These are phyloP conservation scores for Quercus rubra DNA, from an alignment of 306 rosid genomes.

Conservation along the genomic window DNA sequence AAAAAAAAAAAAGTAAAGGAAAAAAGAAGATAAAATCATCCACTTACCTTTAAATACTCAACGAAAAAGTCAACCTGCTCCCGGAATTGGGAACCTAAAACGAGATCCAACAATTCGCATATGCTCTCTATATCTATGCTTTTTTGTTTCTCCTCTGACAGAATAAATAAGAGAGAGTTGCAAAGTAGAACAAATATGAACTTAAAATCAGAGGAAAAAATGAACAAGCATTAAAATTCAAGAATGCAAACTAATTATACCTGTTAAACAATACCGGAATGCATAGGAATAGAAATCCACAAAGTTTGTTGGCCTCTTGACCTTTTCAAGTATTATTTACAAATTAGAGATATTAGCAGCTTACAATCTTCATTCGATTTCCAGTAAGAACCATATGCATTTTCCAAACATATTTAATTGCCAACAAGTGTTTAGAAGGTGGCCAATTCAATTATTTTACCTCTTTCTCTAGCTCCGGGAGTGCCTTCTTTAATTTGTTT, in stretches of 20 bases:
- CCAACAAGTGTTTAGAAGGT: not conserved
- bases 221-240: not conserved
- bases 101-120: constrained; percentile 79
- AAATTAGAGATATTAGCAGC: constrained; percentile 29
- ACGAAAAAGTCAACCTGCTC: constrained; percentile 68
- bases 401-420: not conserved
- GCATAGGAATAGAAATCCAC: constrained; percentile 87
- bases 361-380: constrained; percentile 1
- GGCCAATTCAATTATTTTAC: constrained; percentile 33
- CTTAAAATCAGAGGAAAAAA: constrained; percentile 11
- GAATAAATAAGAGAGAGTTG: constrained; percentile 17
- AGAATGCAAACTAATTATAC: constrained; percentile 29
- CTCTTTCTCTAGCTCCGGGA: constrained; percentile 94
- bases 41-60: constrained; percentile 84
- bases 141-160: constrained; percentile 97
- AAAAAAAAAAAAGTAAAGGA: not conserved
- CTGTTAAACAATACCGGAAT: constrained; percentile 95
- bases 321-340: constrained; percentile 45
- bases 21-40: constrained; percentile 9
- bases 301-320: constrained; percentile 77
- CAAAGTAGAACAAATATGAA: constrained; percentile 1
- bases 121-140: constrained; percentile 98
- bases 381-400: not conserved
- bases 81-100: constrained; percentile 69
- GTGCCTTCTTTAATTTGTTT: constrained; percentile 83